These are phyloP conservation scores for Pyrrhoderma lamaoense DNA, from an alignment of 1,284 basidiomycete species.

Conservation along the genomic window DNA sequence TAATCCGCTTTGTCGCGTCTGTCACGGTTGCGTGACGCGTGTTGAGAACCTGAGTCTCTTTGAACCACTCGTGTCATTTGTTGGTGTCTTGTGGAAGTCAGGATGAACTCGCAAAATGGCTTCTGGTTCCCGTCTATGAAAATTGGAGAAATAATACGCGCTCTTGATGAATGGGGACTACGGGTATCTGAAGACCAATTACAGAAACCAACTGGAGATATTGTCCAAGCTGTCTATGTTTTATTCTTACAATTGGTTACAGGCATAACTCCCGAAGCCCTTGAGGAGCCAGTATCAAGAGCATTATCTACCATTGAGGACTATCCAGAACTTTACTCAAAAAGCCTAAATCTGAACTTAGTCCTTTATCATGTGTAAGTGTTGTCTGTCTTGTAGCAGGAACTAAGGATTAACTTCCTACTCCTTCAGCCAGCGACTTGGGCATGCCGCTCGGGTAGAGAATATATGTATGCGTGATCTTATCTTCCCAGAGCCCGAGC, in stretches of 20 bases:
- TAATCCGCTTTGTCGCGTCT: background rate
- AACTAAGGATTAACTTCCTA: background rate
- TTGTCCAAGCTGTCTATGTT: slow-evolving; percentile 60
- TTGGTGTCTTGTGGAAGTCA: too few relatives aligned
- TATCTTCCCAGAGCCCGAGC: slow-evolving; percentile 59
- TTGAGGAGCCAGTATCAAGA: slow-evolving; percentile 54
- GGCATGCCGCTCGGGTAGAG: slow-evolving; percentile 64
- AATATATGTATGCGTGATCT: slow-evolving; percentile 76
- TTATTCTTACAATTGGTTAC: slow-evolving; percentile 68
- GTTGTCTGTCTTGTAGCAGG: background rate
- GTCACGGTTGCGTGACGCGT: background rate
- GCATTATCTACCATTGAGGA: slow-evolving; percentile 45
- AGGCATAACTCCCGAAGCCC: slow-evolving; percentile 48
- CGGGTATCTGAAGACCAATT: slow-evolving; percentile 64
- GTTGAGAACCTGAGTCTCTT: background rate
- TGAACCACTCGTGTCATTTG: too few relatives aligned
- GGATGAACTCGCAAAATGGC: slow-evolving; percentile 28
- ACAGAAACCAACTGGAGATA: slow-evolving; percentile 57
- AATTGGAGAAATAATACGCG: slow-evolving; percentile 50
- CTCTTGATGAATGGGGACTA: slow-evolving; percentile 59
- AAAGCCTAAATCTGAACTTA: slow-evolving; percentile 52
- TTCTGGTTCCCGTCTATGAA: slow-evolving; percentile 63
- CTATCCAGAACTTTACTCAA: slow-evolving; percentile 58
- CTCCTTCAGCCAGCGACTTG: slow-evolving; percentile 50
- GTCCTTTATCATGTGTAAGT: slow-evolving; percentile 61